phyloP scores from a whole-genome alignment of 1,284 basidiomycete species.

The Vanrija sp. region DNA sequence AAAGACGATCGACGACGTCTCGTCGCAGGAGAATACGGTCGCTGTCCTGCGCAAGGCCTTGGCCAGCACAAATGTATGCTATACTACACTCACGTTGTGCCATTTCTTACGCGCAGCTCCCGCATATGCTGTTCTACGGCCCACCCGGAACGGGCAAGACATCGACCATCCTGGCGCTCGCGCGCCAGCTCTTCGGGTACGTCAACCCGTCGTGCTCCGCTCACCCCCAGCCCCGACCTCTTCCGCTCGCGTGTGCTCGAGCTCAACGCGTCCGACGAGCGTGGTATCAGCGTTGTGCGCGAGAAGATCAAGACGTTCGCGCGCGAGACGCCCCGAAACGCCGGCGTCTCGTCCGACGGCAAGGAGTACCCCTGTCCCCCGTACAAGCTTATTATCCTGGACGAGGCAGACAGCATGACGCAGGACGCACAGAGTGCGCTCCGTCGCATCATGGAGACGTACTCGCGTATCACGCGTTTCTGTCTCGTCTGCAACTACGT shows the following conservation, averaged over 20 bases:
- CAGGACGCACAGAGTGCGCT: conserved; percentile 97
- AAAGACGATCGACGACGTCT: conserved; percentile 95
- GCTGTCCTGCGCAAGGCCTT: conserved; percentile 87
- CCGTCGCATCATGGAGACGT: conserved; percentile 96
- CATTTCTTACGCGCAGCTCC: conserved; percentile 60
- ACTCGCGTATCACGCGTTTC: conserved; percentile 93
- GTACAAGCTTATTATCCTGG: conserved; percentile 98
- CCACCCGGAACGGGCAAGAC: conserved; percentile 99
- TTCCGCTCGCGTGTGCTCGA: conserved; percentile 92
- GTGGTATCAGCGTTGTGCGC: conserved; percentile 92
- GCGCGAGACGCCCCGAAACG: conserved; percentile 80
- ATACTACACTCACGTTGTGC: neutral
- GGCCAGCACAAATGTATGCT: conserved; percentile 79
- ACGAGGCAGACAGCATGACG: conserved; percentile 99
- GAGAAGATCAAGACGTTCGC: conserved; percentile 99
- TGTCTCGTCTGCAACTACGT: conserved; percentile 99
- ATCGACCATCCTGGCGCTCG: conserved; percentile 88
- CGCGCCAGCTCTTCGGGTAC: conserved; percentile 91
- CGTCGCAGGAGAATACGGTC: conserved; percentile 94
- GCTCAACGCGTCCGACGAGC: conserved; percentile 98
- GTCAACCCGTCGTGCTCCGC: conserved; percentile 22
- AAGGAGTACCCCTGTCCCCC: conserved; percentile 91
- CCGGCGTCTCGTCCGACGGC: conserved; percentile 66
- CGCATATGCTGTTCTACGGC: conserved; percentile 99
- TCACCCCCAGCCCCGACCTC: conserved; percentile 73